Conservation (phyloP, 208 protist genomes). For the Lotmaria passim region DNA sequence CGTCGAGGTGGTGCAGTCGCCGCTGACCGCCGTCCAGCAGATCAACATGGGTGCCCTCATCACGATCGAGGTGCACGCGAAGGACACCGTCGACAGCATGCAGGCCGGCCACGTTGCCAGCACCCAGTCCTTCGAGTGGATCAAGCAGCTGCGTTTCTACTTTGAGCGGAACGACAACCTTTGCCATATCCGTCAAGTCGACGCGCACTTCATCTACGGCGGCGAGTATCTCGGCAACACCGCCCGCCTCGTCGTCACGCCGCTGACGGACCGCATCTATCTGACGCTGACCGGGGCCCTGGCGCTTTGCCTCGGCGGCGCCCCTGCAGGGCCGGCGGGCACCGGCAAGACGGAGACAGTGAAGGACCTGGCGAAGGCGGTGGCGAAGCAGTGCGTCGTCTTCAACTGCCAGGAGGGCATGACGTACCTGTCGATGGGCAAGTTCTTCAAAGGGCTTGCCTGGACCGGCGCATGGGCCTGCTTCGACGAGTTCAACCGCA, state of each 20-base stretch:
- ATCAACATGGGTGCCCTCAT: slow-evolving; percentile 97
- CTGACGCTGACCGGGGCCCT: slow-evolving; percentile 96
- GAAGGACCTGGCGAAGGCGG: slow-evolving; percentile 98
- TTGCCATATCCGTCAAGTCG: slow-evolving; percentile 95
- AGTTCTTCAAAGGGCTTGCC: slow-evolving; percentile 98
- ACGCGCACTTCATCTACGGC: slow-evolving; percentile 95
- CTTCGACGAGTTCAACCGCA: slow-evolving; percentile 99
- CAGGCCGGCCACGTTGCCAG: slow-evolving; percentile 53
- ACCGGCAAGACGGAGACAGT: slow-evolving; percentile 98
- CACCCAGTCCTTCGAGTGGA: slow-evolving; percentile 96
- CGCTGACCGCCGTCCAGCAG: slow-evolving; percentile 77
- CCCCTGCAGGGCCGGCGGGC: slow-evolving; percentile 95
- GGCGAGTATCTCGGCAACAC: slow-evolving; percentile 98
- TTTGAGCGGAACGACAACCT: slow-evolving; percentile 87
- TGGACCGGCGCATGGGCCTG: slow-evolving; percentile 97
- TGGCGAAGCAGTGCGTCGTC: slow-evolving; percentile 98
- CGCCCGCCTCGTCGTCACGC: slow-evolving; percentile 96
- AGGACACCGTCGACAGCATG: slow-evolving; percentile 94
- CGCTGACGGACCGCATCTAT: slow-evolving; percentile 97
- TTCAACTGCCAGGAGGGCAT: slow-evolving; percentile 98
- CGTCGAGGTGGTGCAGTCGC: slow-evolving; percentile 93
- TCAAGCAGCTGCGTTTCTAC: slow-evolving; percentile 97
- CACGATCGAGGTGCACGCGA: slow-evolving; percentile 97
- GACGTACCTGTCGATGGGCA: slow-evolving; percentile 96
- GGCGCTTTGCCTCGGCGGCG: slow-evolving; percentile 94